Percentiles rank a stretch among this genome's conserved stretches.
Evolutionary conservation across 1,139 yeast genomes (phyloP).

Genomic region (Pneumocystis sp.): DNA sequence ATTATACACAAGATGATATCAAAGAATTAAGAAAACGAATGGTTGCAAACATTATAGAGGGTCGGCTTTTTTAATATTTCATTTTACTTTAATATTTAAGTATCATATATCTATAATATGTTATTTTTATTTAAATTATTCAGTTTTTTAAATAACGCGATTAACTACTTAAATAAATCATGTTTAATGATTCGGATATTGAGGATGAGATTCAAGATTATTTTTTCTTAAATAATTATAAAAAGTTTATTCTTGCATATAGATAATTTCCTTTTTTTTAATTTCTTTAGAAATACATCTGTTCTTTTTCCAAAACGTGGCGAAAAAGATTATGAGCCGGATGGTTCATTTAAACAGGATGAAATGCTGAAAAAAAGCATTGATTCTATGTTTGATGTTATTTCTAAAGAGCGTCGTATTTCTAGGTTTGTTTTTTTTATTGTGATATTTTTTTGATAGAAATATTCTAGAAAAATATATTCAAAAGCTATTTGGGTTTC

Average conservation of each 20-base stretch:
- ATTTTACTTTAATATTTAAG: neutral
- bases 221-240: neutral
- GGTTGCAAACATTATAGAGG: constrained; percentile 36
- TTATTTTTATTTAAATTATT: neutral
- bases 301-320: constrained; percentile 59
- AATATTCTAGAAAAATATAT: constrained; percentile 19
- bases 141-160: neutral
- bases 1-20: constrained; percentile 60
- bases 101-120: neutral
- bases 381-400: constrained; percentile 58
- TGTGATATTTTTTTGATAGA: constrained; percentile 1
- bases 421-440: constrained; percentile 26
- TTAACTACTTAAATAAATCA: neutral
- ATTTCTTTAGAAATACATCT: neutral
- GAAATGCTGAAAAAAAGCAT: constrained; percentile 40
- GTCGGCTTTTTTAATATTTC: neutral
- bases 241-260: neutral
- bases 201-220: neutral
- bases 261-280: neutral
- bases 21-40: constrained; percentile 50
- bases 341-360: constrained; percentile 51
- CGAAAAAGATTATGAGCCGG: constrained; percentile 78
- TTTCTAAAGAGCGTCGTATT: constrained; percentile 45
- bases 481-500: constrained; percentile 34
- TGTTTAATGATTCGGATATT: neutral